Percentiles rank a stretch among this genome's conserved stretches.
Evolutionary conservation across 2,329 filamentous ascomycete genomes (phyloP).

Genomic region (Colletotrichum eremochloae): DNA sequence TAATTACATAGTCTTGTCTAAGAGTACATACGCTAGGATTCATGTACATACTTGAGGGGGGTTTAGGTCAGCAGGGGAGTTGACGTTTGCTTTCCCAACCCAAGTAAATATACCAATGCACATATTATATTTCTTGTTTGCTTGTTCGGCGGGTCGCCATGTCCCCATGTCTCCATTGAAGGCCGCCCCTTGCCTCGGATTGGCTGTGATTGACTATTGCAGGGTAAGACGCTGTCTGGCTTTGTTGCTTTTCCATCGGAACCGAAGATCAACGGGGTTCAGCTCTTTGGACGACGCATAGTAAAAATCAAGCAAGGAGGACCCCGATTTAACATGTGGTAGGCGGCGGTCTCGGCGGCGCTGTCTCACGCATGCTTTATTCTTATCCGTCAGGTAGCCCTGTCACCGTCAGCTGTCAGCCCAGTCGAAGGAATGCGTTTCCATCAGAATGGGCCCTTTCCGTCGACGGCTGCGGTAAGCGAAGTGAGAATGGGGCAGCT

Average conservation of each 20-base stretch:
- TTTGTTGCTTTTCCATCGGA: background rate
- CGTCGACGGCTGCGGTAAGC: background rate
- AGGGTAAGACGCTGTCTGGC: background rate
- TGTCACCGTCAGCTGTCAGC: background rate
- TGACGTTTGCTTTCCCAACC: background rate
- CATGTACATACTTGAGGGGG: slow-evolving; percentile 23
- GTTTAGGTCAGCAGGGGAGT: background rate
- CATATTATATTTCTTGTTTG: background rate
- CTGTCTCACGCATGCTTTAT: background rate
- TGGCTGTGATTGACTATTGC: background rate
- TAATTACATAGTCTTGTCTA: background rate
- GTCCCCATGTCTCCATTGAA: background rate
- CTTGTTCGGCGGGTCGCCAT: background rate
- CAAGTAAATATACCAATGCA: slow-evolving; percentile 11
- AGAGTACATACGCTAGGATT: slow-evolving; percentile 9
- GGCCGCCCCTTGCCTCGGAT: background rate
- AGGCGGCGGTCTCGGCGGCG: background rate
- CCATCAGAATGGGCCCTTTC: background rate
- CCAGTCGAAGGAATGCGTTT: background rate
- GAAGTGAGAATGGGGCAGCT: slow-evolving; percentile 28
- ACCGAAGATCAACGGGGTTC: background rate
- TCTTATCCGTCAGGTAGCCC: background rate
- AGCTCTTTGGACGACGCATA: background rate
- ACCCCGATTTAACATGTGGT: background rate
- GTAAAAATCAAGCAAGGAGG: background rate